Evolutionary conservation across 768 basidiomycete species (phyloP), one percentile per base, ranked within the genome.

Genomic region (Lyophyllum atratum): DNA sequence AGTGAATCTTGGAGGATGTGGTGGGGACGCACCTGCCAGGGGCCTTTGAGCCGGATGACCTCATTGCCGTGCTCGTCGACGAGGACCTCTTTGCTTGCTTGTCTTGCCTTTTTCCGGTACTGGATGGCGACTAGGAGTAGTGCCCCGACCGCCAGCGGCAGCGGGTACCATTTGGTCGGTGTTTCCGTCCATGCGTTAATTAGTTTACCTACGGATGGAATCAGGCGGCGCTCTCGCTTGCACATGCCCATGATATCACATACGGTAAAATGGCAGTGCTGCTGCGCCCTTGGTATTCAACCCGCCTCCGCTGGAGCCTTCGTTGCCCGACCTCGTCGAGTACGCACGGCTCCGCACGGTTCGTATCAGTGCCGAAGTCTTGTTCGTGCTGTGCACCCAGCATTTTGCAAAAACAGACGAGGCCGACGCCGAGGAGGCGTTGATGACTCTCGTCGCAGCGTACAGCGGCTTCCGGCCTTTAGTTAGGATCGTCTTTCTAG

Each of bases 101-200:
- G 72, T 64, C 70, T 73, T 42, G 66, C 59, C 68, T 84, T 83
- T 70, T 85, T 86, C 53, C 89, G 81, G 66, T 87, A 93, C 65
- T 92, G 88, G 12, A 93, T 76, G 48, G 83, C 81, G 60, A 92
- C 84, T 31, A 96, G 87, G 28, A 96, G 82, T n/a, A 94, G 78
- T 1, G 93, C 93, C 34, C 94, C 94, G 26, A 95, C 89, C 11
- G 92, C 93, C 54, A 96, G 74, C 15, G 95, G 95, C 44, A 98
- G 82, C 10, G 95, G 95, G 64, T 95, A 96, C 95, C 95, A 98
- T 72, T 87, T 92, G 33, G 91, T 95, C 0, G 93, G 93, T 0
- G 95, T 95, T 66, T 87, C 78, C 5, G 81, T 86, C 92, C 92
- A 94, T 25, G 92, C 91, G 58, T 82, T 80, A 26, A 89, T 76